Base-by-base conservation (phyloP, 768 basidiomycete genomes). In the Leucosporidium scottii region DNA sequence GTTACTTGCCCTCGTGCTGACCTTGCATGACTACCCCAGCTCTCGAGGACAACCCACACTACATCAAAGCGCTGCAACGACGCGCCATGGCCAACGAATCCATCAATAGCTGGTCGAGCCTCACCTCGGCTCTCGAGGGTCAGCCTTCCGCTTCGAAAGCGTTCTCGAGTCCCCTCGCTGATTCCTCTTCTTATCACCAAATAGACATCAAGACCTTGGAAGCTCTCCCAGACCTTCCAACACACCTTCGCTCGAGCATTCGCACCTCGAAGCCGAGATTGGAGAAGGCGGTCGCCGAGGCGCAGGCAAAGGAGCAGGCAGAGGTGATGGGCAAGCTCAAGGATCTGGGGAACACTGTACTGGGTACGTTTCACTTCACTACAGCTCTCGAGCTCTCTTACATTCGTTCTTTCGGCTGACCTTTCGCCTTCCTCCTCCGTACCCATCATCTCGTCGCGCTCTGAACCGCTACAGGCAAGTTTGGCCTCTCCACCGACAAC, bases 281-380 rank as follows among this genome's bases (percentile, higher is more conserved):
- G 23, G 86, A 87, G 65, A 85, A 86, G 58, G 85, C 87, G 13
- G 78, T 88, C 48, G 86, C 88, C 74, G 83, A 81, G 20, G 88
- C 89, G 21, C 90, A 92, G 79, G 89, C 91, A 78, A 81, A 80
- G 70, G 93, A 97, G 79, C 93, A 89, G 55, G 83, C 83, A 3
- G 94, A 98, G 79, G 96, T 97, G 90, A 66, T 97, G 75, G 85
- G 81, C 68, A 96, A 98, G 79, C 78, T 99, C 64, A 99, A 99
- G 77, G 89, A 87, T 7, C 78, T 99, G 12, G 94, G 94, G 2
- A 92, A 99, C 76, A 89, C 83, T 64, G 81, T 99, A 56, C 82
- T 99, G 25, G 93, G 94, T 86, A 74, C 64, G 83, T 72, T 20
- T 13, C 21, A 5, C 28, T 23, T 25, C 53, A 17, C 13, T 49